Evolutionary conservation across 192 early-diverging fungal genomes (phyloP).

Genomic region (Funneliformis mosseae): DNA sequence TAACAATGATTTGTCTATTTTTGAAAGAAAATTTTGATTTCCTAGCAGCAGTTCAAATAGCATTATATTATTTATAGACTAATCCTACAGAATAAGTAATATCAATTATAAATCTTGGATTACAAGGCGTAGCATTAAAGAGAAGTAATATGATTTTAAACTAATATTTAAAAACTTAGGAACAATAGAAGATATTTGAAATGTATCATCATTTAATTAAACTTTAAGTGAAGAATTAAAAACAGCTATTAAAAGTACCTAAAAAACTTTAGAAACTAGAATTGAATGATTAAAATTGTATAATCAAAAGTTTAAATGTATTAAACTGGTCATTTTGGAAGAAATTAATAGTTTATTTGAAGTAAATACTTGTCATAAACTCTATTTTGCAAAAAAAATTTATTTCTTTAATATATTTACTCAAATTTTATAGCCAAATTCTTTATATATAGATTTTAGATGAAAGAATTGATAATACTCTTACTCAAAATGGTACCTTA

Average conservation of each 20-base stretch:
- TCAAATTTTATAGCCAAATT: not conserved
- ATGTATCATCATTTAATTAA: not conserved
- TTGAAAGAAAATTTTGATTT: not conserved
- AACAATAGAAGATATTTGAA: not conserved
- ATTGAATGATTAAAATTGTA: not conserved
- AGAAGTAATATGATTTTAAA: not conserved
- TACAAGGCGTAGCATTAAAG: not conserved
- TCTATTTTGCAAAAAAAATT: not conserved
- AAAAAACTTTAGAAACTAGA: not conserved
- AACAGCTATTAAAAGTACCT: not conserved
- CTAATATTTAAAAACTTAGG: not conserved
- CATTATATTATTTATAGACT: not conserved
- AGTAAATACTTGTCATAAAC: not conserved
- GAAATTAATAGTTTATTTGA: not conserved
- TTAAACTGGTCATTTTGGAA: not conserved
- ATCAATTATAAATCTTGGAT: not conserved
- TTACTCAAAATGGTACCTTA: too few relatives aligned
- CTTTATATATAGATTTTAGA: not conserved
- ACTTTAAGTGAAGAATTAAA: not conserved
- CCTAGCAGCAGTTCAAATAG: not conserved
- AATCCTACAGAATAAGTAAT: not conserved
- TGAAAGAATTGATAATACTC: too few relatives aligned
- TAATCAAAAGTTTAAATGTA: not conserved
- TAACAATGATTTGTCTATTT: not conserved
- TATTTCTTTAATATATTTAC: not conserved